Evolutionary conservation across 805 yeast genomes (phyloP).

Genomic region (Candida mattraensis): DNA sequence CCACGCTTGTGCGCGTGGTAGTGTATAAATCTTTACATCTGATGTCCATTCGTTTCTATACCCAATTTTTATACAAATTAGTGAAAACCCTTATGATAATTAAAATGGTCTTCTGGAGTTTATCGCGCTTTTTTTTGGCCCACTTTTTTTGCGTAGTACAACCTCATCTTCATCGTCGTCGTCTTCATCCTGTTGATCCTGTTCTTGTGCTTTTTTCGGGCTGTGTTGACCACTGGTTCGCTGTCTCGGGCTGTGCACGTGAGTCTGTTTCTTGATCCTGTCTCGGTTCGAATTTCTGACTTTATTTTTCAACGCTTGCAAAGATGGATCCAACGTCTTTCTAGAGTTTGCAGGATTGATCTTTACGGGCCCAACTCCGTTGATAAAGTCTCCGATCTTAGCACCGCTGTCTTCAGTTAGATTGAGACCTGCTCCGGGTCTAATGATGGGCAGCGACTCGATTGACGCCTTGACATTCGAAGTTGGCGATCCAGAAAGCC

Average conservation of each 20-base stretch:
- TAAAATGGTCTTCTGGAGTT: conserved; percentile 27
- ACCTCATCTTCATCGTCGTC: conserved; percentile 27
- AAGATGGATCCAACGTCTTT: conserved; percentile 17
- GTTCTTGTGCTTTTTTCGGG: neutral
- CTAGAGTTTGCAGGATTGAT: conserved; percentile 8
- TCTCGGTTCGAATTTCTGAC: conserved; percentile 26
- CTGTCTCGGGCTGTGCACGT: conserved; percentile 1
- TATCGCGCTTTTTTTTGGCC: conserved; percentile 1
- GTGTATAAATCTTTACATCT: too few species aligned
- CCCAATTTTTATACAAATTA: too few species aligned
- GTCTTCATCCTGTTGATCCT: conserved; percentile 10
- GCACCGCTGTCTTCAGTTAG: conserved; percentile 2
- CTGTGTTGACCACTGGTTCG: conserved; percentile 1
- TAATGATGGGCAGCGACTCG: conserved; percentile 26
- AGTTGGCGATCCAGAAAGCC: conserved; percentile 32
- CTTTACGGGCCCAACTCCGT: conserved; percentile 14
- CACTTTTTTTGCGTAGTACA: conserved; percentile 12
- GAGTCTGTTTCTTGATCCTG: conserved; percentile 6
- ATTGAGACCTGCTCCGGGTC: conserved; percentile 32
- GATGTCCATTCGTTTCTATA: too few species aligned
- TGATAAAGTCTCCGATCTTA: conserved; percentile 24
- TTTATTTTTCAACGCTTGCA: conserved; percentile 30
- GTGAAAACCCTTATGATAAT: too few species aligned
- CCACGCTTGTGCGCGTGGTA: neutral
- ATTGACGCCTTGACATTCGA: conserved; percentile 1